These are phyloP conservation scores for Hypomontagnella submonticulosa DNA, from an alignment of 495 filamentous ascomycete species.

Conservation along the genomic window DNA sequence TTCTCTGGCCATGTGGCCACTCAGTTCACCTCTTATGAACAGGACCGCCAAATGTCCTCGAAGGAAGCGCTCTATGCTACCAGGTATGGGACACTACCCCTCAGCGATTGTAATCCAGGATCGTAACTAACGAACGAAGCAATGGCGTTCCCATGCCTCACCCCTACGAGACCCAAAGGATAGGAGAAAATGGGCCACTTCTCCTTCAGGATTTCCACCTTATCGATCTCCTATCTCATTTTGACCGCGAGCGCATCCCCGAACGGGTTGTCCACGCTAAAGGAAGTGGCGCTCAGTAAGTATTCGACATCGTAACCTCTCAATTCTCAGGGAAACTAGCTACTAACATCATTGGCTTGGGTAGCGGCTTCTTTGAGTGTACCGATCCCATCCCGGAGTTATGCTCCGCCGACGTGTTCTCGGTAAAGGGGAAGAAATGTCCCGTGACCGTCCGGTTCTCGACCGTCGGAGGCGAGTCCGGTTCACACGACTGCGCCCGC, in stretches of 20 bases:
- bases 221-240: conserved; percentile 72
- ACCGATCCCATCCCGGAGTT: conserved; percentile 59
- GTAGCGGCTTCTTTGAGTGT: conserved; percentile 71
- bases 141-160: conserved; percentile 65
- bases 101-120: neutral
- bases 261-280: conserved; percentile 85
- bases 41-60: conserved; percentile 43
- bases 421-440: conserved; percentile 73
- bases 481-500: conserved; percentile 72
- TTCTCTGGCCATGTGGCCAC: conserved; percentile 41
- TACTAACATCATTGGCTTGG: no score
- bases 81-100: conserved; percentile 20
- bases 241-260: conserved; percentile 73
- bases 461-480: conserved; percentile 76
- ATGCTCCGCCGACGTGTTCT: conserved; percentile 76
- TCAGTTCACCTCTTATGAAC: conserved; percentile 45
- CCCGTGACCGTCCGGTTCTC: conserved; percentile 74
- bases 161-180: conserved; percentile 53
- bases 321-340: no score
- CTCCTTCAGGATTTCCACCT: conserved; percentile 70
- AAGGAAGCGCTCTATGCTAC: conserved; percentile 40
- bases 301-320: no score
- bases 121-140: conserved; percentile 13
- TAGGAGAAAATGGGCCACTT: conserved; percentile 63
- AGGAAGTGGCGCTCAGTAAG: conserved; percentile 75